phyloP scores from a whole-genome alignment of 805 yeast species.

The Yarrowia sp. region DNA sequence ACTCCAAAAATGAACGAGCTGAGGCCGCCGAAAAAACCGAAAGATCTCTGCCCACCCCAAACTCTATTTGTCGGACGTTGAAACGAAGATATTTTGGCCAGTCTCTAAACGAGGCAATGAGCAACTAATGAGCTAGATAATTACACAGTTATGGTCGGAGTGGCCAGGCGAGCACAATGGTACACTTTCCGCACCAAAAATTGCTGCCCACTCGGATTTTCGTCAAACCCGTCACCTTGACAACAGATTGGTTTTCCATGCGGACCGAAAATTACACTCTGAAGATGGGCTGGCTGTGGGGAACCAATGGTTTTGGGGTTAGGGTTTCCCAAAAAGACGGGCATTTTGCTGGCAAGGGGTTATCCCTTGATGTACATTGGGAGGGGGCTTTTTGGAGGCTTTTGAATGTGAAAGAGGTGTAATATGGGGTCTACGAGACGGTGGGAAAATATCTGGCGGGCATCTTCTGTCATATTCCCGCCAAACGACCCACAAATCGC shows the following conservation, averaged over 20 bases:
- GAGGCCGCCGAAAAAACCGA: too few relatives aligned
- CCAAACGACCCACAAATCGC: too few relatives aligned
- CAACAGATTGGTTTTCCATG: constrained; percentile 23
- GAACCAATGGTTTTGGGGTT: constrained; percentile 23
- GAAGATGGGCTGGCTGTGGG: constrained; percentile 26
- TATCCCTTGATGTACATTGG: constrained; percentile 23
- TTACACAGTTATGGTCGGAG: neutral
- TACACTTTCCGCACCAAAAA: too few relatives aligned
- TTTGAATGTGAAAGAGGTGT: too few relatives aligned
- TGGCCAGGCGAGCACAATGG: neutral
- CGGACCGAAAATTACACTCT: constrained; percentile 26
- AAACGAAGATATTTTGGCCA: neutral
- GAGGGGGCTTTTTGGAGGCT: too few relatives aligned
- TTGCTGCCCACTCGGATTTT: too few relatives aligned
- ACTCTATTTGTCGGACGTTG: neutral
- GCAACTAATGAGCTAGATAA: neutral
- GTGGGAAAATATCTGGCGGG: too few relatives aligned
- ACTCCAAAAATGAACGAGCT: too few relatives aligned
- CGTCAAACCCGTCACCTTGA: constrained; percentile 17
- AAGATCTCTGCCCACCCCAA: constrained; percentile 24
- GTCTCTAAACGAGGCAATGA: neutral
- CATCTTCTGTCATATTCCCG: too few relatives aligned
- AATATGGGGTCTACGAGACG: too few relatives aligned
- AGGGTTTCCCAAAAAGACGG: constrained; percentile 7
- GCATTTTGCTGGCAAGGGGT: constrained; percentile 20